Percentiles rank a stretch among this genome's conserved stretches.
These are phyloP conservation scores for Scalesia atractyloides DNA, from an alignment of 129 eudicot species.

Conservation along the genomic window DNA sequence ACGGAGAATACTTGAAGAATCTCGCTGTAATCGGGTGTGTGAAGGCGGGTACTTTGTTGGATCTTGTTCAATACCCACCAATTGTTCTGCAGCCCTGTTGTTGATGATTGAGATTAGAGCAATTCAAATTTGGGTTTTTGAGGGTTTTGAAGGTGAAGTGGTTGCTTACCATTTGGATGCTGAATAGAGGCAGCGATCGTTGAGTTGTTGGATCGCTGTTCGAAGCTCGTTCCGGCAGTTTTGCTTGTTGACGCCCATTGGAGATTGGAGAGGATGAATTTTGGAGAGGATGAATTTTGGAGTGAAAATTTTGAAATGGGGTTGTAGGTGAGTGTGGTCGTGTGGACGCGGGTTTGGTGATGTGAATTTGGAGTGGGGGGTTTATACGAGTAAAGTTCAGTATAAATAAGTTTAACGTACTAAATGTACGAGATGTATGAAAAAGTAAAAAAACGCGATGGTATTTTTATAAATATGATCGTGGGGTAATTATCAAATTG, in stretches of 20 bases:
- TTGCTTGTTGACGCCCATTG: slow-evolving; percentile 70
- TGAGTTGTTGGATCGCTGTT: slow-evolving; percentile 80
- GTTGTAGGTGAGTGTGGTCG: too few relatives aligned
- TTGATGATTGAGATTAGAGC: too few relatives aligned
- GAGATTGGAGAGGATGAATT: neutral
- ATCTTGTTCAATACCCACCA: slow-evolving; percentile 95
- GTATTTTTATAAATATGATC: too few relatives aligned
- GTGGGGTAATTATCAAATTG: too few relatives aligned
- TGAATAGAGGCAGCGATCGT: slow-evolving; percentile 84
- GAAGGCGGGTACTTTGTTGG: slow-evolving; percentile 87
- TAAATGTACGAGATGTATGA: too few relatives aligned
- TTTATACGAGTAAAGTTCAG: too few relatives aligned
- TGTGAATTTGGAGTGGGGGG: too few relatives aligned
- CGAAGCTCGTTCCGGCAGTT: slow-evolving; percentile 92
- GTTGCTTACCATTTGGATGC: slow-evolving; percentile 80
- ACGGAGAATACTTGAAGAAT: slow-evolving; percentile 86
- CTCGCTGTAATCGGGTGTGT: slow-evolving; percentile 92
- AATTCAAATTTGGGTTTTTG: neutral
- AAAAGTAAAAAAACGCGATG: too few relatives aligned
- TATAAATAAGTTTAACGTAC: too few relatives aligned
- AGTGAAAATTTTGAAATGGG: too few relatives aligned
- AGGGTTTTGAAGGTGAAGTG: slow-evolving; percentile 24
- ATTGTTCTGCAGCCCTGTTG: slow-evolving; percentile 92
- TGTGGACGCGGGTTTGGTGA: too few relatives aligned
- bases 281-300: too few relatives aligned